phyloP scores from a whole-genome alignment of 306 rosid genomes.

The Dalbergia cochinchinensis region DNA sequence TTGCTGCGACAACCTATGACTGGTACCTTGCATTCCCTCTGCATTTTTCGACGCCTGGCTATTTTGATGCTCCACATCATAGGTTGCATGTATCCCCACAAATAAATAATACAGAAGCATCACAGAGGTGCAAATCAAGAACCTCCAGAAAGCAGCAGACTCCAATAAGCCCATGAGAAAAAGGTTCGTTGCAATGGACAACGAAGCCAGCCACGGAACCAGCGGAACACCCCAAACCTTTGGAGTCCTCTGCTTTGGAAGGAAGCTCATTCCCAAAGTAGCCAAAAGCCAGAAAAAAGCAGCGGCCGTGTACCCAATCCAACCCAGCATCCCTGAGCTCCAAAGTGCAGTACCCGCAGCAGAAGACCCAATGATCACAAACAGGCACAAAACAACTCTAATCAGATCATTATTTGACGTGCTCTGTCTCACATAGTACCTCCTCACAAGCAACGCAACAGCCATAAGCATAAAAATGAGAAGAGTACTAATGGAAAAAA shows the following conservation, averaged over 20 bases:
- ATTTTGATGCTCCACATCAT: constrained; percentile 71
- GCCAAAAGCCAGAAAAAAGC: constrained; percentile 70
- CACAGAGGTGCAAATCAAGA: constrained; percentile 68
- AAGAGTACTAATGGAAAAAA: constrained; percentile 85
- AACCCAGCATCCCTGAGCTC: constrained; percentile 50
- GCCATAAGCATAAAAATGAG: constrained; percentile 88
- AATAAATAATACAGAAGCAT: constrained; percentile 81
- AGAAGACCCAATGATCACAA: constrained; percentile 60
- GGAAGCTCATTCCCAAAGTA: constrained; percentile 68
- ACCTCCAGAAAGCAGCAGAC: constrained; percentile 73
- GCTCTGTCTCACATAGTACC: constrained; percentile 67
- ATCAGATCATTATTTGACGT: constrained; percentile 50
- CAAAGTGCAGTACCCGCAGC: constrained; percentile 61
- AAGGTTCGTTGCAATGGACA: constrained; percentile 81
- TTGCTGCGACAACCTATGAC: not conserved
- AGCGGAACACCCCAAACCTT: constrained; percentile 92
- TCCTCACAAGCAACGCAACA: constrained; percentile 76
- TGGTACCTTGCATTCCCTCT: constrained; percentile 38
- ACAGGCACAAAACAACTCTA: constrained; percentile 59
- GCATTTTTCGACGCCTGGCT: constrained; percentile 39
- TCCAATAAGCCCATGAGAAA: constrained; percentile 84
- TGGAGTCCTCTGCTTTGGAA: constrained; percentile 66
- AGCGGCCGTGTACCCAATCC: constrained; percentile 72
- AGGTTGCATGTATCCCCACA: constrained; percentile 90
- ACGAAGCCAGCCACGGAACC: constrained; percentile 89